These are phyloP conservation scores for Leptoxyphium fumago DNA, from an alignment of 2,329 filamentous ascomycete species.

Conservation along the genomic window DNA sequence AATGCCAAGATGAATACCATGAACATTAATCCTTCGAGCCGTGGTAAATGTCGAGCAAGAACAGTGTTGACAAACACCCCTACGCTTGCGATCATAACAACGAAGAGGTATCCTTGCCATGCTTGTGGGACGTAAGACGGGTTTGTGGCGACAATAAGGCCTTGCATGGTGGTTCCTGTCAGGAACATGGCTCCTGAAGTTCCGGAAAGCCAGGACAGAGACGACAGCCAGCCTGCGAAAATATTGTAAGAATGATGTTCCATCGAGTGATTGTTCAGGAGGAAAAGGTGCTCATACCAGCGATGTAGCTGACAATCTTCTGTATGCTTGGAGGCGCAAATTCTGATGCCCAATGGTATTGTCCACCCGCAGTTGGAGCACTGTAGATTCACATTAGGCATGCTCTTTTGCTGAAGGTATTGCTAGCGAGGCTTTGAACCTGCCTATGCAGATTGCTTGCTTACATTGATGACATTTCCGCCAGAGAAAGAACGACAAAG, in stretches of 20 bases:
- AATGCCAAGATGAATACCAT: background rate
- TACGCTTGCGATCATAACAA: slow-evolving; percentile 6
- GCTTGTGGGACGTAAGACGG: slow-evolving; percentile 2
- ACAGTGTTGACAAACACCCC: background rate
- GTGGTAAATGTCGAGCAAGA: background rate
- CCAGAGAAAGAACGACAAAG: slow-evolving; percentile 15
- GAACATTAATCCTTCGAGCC: background rate
- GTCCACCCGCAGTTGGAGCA: slow-evolving; percentile 12
- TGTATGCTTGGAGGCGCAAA: slow-evolving; percentile 12
- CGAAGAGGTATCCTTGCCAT: slow-evolving; percentile 6
- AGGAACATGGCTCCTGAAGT: slow-evolving; percentile 10
- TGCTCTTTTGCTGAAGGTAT: background rate
- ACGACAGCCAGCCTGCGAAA: slow-evolving; percentile 8
- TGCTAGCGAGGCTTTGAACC: slow-evolving; percentile 23
- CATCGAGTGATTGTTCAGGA: slow-evolving; percentile 4
- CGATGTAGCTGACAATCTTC: slow-evolving; percentile 13
- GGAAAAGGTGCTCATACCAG: slow-evolving; percentile 5
- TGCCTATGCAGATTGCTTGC: background rate
- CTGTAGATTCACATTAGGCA: background rate
- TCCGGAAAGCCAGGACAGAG: slow-evolving; percentile 6
- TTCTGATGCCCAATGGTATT: slow-evolving; percentile 14
- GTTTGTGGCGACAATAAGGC: slow-evolving; percentile 5
- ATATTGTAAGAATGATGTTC: slow-evolving; percentile 2
- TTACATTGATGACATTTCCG: slow-evolving; percentile 4
- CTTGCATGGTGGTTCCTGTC: slow-evolving; percentile 10